These are phyloP conservation scores for Aspergillus sp. DNA, from an alignment of 2,329 filamentous ascomycete genomes.

Conservation along the genomic window DNA sequence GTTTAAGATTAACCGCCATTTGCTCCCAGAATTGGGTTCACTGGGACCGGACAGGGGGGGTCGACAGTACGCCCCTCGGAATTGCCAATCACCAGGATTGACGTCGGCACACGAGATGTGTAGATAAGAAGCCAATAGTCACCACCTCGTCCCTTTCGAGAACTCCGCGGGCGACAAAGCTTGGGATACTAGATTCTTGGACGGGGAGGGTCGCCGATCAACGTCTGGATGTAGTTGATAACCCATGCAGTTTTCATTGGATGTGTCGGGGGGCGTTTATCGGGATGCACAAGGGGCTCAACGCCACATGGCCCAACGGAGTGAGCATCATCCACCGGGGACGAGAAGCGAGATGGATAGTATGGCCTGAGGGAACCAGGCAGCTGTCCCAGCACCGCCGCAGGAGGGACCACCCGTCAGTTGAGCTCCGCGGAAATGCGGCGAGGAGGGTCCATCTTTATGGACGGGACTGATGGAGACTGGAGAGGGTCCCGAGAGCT, in stretches of 20 bases:
- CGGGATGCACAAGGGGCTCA: not conserved
- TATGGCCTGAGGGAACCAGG: not conserved
- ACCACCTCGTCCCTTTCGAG: not conserved
- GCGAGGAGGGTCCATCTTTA: constrained; percentile 3
- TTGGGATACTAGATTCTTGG: not conserved
- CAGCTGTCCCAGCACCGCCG: no score
- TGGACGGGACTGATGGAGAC: constrained; percentile 4
- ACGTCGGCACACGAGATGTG: no score
- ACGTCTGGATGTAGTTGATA: constrained; percentile 17
- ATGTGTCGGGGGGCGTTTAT: not conserved
- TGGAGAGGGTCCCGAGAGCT: not conserved
- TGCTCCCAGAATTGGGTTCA: not conserved
- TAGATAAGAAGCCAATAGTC: no score
- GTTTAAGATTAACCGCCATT: not conserved
- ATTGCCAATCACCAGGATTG: no score
- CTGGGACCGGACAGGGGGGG: not conserved
- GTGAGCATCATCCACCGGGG: not conserved
- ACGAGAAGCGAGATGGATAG: not conserved
- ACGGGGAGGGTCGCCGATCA: not conserved
- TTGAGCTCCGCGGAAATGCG: constrained; percentile 9
- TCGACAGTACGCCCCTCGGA: no score
- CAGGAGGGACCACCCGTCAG: no score
- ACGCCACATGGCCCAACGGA: not conserved
- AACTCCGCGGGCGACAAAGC: constrained; percentile 3
- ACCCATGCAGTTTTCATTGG: constrained; percentile 23